A percentile compares a stretch with the other conserved stretches of the same genome.
phyloP scores from a whole-genome alignment of 495 filamentous ascomycete species.

The Ramalina peruviana region DNA sequence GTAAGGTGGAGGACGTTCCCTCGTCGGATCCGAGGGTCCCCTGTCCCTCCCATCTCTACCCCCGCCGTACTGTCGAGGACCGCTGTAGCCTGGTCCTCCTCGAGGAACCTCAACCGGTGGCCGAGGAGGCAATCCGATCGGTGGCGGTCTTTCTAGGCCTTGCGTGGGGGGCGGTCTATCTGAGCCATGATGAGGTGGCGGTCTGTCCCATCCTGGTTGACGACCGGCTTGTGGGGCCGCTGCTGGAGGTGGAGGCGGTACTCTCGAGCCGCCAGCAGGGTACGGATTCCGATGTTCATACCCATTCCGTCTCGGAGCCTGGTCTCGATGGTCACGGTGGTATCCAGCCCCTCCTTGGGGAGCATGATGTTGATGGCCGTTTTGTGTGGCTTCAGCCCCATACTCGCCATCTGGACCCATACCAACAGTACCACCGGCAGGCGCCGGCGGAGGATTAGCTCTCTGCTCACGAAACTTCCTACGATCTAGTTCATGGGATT shows the following conservation, averaged over 20 bases:
- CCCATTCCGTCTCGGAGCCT: constrained; percentile 9
- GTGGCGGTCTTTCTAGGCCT: neutral
- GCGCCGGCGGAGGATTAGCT: constrained; percentile 69
- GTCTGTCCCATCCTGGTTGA: constrained; percentile 15
- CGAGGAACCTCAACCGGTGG: constrained; percentile 13
- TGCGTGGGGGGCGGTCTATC: too few species aligned
- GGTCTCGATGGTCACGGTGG: constrained; percentile 6
- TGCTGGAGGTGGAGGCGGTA: constrained; percentile 52
- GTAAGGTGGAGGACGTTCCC: constrained; percentile 4
- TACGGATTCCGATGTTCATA: constrained; percentile 9
- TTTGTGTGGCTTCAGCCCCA: constrained; percentile 17
- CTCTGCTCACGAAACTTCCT: constrained; percentile 73
- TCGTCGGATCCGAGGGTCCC: neutral
- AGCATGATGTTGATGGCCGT: constrained; percentile 2
- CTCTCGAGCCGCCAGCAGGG: constrained; percentile 56
- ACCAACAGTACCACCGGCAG: constrained; percentile 76
- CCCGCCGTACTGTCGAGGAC: constrained; percentile 1
- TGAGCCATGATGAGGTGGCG: neutral
- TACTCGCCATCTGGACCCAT: constrained; percentile 53
- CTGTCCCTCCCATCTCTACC: constrained; percentile 2
- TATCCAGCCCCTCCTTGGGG: constrained; percentile 5
- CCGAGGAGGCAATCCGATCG: constrained; percentile 16
- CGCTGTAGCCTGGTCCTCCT: constrained; percentile 8
- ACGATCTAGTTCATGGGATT: constrained; percentile 90
- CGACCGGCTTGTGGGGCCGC: constrained; percentile 10